Conservation (phyloP, 1,284 basidiomycete genomes). For the Thelephora terrestris region DNA sequence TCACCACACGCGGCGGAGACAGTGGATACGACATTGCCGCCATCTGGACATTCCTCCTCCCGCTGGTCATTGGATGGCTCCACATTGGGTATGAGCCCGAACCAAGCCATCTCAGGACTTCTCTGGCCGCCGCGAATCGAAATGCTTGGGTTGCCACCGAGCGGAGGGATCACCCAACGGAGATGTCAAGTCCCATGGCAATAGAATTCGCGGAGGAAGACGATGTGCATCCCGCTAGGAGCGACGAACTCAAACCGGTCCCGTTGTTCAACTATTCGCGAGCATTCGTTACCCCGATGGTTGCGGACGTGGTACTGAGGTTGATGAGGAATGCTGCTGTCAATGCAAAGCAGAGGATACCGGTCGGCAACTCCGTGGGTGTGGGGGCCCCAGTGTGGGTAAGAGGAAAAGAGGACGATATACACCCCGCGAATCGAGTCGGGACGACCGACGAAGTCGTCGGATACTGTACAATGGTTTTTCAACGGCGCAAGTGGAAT, state of each 20-base stretch:
- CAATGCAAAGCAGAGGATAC: neutral
- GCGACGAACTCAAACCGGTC: neutral
- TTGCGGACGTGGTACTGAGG: neutral
- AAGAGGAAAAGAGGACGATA: neutral
- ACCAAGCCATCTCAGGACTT: neutral
- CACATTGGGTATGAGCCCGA: neutral
- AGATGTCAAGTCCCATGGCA: neutral
- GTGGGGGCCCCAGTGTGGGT: too few relatives aligned
- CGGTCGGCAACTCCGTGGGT: neutral
- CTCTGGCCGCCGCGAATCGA: constrained; percentile 5
- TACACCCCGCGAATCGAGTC: neutral
- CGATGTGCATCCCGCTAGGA: neutral
- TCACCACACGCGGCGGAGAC: neutral
- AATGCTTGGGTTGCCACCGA: neutral
- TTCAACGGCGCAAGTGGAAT: neutral
- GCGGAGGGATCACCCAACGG: neutral
- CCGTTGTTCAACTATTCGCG: neutral
- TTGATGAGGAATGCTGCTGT: neutral
- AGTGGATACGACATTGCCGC: neutral
- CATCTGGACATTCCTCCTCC: neutral
- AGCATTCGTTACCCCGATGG: neutral
- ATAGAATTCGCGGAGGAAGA: neutral
- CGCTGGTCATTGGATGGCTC: neutral
- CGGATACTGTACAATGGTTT: neutral
- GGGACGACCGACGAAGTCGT: neutral